These are phyloP conservation scores for Xylaria castorea DNA, from an alignment of 495 filamentous ascomycete genomes.

Conservation along the genomic window DNA sequence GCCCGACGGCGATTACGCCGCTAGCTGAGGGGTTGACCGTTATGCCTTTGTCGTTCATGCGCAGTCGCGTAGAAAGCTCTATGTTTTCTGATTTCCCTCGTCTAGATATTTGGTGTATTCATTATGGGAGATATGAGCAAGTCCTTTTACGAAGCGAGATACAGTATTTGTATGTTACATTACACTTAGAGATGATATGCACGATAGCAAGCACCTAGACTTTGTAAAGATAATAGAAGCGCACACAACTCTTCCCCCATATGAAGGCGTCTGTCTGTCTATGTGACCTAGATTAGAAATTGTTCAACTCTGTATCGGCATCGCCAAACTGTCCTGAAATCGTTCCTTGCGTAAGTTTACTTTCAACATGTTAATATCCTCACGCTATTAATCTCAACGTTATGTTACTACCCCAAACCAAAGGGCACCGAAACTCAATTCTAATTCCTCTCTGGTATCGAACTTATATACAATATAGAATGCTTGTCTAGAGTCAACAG, in stretches of 20 bases:
- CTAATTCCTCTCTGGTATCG: background rate
- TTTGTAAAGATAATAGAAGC: background rate
- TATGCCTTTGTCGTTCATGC: background rate
- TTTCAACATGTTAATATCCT: background rate
- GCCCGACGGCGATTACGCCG: background rate
- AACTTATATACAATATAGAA: background rate
- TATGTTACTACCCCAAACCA: background rate
- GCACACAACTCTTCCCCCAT: constrained; percentile 1
- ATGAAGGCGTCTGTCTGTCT: no score
- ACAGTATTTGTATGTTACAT: constrained; percentile 3
- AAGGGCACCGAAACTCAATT: background rate
- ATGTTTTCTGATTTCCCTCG: no score
- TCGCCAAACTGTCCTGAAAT: background rate
- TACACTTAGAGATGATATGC: constrained; percentile 13
- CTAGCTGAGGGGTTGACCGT: background rate
- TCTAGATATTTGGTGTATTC: background rate
- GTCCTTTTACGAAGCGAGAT: background rate
- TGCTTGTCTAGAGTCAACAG: background rate
- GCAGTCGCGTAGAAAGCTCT: background rate
- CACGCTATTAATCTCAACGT: background rate
- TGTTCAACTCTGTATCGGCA: background rate
- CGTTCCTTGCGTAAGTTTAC: background rate
- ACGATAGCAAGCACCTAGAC: background rate
- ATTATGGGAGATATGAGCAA: background rate
- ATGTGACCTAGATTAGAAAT: background rate